Evolutionary conservation across 129 eudicot genomes (phyloP), one percentile per base, ranked within the genome.

Genomic region (Sambucus nigra): DNA sequence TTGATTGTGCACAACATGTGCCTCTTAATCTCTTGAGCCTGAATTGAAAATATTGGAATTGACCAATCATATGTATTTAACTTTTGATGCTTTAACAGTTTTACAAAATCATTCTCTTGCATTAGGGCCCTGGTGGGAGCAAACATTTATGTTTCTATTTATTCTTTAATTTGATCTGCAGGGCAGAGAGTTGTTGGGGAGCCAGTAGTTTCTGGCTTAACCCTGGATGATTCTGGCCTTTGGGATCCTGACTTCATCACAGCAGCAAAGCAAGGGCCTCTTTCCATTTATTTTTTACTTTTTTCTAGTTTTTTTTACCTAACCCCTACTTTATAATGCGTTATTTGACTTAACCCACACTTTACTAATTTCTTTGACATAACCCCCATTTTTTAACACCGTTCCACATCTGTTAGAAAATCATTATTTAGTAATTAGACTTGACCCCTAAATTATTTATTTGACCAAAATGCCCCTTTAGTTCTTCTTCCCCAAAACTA

Each of bases 121-220:
- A 5, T 28, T 11, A 22, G 4, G 72, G 20, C 25, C 49, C 53
- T 66, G 46, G 19, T 10, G 16, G 51, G 41, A 51, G 29, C 44
- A 61, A 14, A 12, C 3, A 61, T 48, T 32, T 59, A 22, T 52
- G 13, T 21, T 67, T 47, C n/a, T 41, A 7, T 53, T 49, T 60
- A 23, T 8, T 28, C 23, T 51, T 50, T 63, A 25, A 28, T 61
- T 67, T 60, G 52, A 47, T 48, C 25, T 60, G 59, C 75, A 92
- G 99, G 99, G 65, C 95, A 86, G 75, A 78, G 76, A 56, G 96
- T 92, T 53, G 55, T 92, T 35, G 99, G 99, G 47, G 99, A 92
- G 76, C 83, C 99, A 22, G 95, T 92, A 50, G 99, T 80, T 61
- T 92, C 99, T 32, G 95, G 96, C 44, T 65, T 92, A 63, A 45